Percentiles rank a stretch among this genome's conserved stretches.
Evolutionary conservation across 2,329 filamentous ascomycete genomes (phyloP).

Genomic region (Endocalyx cinctus): DNA sequence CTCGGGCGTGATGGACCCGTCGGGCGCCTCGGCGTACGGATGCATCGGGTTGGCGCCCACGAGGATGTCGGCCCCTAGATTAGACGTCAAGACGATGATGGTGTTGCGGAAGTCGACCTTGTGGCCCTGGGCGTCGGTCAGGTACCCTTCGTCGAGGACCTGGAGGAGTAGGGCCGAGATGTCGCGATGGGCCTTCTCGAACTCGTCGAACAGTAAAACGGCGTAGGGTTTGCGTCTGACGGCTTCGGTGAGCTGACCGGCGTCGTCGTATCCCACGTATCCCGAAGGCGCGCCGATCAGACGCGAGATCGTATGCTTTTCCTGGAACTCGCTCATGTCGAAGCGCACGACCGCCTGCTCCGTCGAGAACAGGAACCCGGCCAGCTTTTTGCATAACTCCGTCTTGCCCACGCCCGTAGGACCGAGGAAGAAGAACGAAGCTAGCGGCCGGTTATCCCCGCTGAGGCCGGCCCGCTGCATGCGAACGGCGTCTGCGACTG

Average conservation of each 20-base stretch:
- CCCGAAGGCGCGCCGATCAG: conserved; percentile 91
- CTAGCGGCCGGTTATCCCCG: conserved; percentile 84
- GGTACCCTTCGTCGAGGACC: conserved; percentile 91
- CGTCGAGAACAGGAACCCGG: conserved; percentile 87
- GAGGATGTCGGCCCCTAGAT: conserved; percentile 87
- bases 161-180: conserved; percentile 89
- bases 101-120: conserved; percentile 97
- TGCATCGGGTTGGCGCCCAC: conserved; percentile 67
- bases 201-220: conserved; percentile 92
- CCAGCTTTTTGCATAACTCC: conserved; percentile 93
- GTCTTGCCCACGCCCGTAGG: conserved; percentile 97
- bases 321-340: conserved; percentile 97
- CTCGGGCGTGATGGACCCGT: conserved; percentile 66
- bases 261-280: conserved; percentile 95
- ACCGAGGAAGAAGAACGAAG: conserved; percentile 96
- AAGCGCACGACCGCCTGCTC: conserved; percentile 88
- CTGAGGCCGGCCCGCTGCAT: conserved; percentile 90
- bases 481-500: conserved; percentile 87
- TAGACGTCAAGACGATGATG: conserved; percentile 93
- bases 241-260: conserved; percentile 91
- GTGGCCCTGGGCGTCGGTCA: conserved; percentile 93
- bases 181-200: conserved; percentile 94
- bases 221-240: conserved; percentile 94
- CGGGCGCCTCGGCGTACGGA: conserved; percentile 56
- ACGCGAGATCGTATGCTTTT: conserved; percentile 91